Conservation (phyloP, 139 green algal genomes). For the Chlamydomonas sphaeroides region DNA sequence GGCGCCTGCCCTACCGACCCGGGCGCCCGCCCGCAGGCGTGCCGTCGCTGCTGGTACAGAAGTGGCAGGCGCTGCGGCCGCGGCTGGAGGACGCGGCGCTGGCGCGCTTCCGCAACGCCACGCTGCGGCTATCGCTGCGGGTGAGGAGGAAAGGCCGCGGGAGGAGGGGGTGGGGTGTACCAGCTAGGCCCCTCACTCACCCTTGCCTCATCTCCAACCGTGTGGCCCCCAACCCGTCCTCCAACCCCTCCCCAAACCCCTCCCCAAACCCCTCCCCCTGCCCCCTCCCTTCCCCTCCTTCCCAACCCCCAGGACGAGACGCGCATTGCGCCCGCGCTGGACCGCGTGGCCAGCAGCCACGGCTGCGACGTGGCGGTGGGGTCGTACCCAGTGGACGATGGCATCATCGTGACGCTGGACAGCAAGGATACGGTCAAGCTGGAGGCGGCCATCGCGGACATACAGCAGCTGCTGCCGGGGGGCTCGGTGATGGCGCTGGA, state of each 20-base stretch:
- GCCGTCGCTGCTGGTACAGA: slow-evolving; percentile 74
- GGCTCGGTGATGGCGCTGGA: slow-evolving; percentile 31
- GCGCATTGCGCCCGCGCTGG: slow-evolving; percentile 63
- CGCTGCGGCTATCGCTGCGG: slow-evolving; percentile 53
- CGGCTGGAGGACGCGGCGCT: slow-evolving; percentile 56
- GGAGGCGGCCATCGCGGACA: slow-evolving; percentile 1
- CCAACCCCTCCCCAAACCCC: too few relatives aligned
- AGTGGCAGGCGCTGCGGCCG: slow-evolving; percentile 70
- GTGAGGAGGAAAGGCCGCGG: too few relatives aligned
- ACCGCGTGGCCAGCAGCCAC: slow-evolving; percentile 52
- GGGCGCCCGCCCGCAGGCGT: slow-evolving; percentile 69
- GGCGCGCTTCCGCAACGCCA: slow-evolving; percentile 70
- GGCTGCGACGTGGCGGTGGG: slow-evolving; percentile 68
- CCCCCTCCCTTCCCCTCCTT: too few relatives aligned
- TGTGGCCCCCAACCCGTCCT: too few relatives aligned
- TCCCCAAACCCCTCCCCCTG: too few relatives aligned
- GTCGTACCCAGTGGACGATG: slow-evolving; percentile 66
- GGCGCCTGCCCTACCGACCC: too few relatives aligned
- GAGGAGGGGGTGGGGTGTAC: too few relatives aligned
- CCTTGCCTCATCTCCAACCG: too few relatives aligned
- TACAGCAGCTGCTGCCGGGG: slow-evolving; percentile 34
- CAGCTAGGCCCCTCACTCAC: too few relatives aligned
- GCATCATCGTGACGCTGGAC: slow-evolving; percentile 41
- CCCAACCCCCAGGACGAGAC: slow-evolving; percentile 56
- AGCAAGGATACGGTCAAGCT: slow-evolving; percentile 30